These are phyloP conservation scores for Penicillium sp. DNA, from an alignment of 2,329 filamentous ascomycete genomes.

Conservation along the genomic window DNA sequence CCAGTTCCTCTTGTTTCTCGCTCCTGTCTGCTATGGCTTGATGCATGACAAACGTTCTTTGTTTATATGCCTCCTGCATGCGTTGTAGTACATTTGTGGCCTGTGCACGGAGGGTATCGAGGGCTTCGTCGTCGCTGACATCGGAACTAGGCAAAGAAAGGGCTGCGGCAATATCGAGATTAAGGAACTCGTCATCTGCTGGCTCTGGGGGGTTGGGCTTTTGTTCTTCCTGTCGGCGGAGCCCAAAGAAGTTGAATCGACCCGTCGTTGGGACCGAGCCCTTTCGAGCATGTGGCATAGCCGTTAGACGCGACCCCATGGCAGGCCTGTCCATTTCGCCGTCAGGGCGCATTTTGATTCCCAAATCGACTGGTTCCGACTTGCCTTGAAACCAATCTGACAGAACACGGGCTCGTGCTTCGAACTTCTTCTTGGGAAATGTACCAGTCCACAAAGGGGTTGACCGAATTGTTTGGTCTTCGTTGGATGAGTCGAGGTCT, in stretches of 20 bases:
- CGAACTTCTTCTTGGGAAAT: conserved; percentile 31
- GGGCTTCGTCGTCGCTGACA: conserved; percentile 53
- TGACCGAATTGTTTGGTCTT: conserved; percentile 8
- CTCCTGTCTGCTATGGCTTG: conserved; percentile 56
- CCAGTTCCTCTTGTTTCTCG: conserved; percentile 60
- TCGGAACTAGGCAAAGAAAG: conserved; percentile 55
- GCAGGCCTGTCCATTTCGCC: conserved; percentile 9
- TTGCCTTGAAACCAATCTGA: conserved; percentile 56
- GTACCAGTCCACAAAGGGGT: conserved; percentile 25
- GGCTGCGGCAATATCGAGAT: conserved; percentile 54
- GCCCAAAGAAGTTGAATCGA: conserved; percentile 46
- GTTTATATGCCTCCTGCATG: conserved; percentile 58
- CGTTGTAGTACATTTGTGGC: conserved; percentile 56
- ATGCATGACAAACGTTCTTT: conserved; percentile 51
- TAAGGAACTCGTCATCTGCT: conserved; percentile 55
- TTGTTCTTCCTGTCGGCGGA: conserved; percentile 34
- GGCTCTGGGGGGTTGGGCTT: conserved; percentile 33
- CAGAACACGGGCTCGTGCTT: conserved; percentile 37
- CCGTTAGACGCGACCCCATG: conserved; percentile 12
- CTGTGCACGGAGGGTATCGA: conserved; percentile 57
- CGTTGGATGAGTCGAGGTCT: conserved; percentile 23
- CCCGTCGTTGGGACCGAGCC: conserved; percentile 23
- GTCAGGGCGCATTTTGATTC: conserved; percentile 32
- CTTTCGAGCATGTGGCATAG: conserved; percentile 15
- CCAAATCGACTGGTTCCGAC: conserved; percentile 51